Base-by-base conservation (phyloP, 805 yeast species). In the Wickerhamomyces bovis region DNA sequence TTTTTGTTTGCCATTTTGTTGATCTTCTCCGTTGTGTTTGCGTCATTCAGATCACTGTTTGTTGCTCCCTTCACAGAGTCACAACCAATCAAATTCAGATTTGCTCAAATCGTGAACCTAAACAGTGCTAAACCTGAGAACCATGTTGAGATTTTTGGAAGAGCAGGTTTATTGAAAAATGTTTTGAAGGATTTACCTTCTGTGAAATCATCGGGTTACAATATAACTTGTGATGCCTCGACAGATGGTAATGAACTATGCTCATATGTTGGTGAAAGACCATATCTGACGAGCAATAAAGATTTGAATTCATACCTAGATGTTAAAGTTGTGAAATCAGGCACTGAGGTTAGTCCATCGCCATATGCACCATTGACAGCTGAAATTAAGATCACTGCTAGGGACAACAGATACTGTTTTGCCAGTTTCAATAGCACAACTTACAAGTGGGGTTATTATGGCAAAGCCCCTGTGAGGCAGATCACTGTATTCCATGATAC, bases 1-100 rank as follows among this genome's bases (percentile, higher is more conserved):
- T 69, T 76, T 42, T 50, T 77, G 15, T 62, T 80, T 36, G 71
- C 78, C 1, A 21, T 67, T 3, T 56, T 71, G 2, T 61, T 82
- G 20, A 49, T 72, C 0, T 45, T 68, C 11, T 56, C 72, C 2
- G 60, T 75, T 19, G 49, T 73, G 6, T 46, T 70, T 12, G 72
- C 77, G 12, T 57, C 72, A 4, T 50, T 68, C 2, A 48, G 66
- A 10, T 58, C 80, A 19, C 55, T 68, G n/a, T 52, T 69, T 19
- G 62, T 69, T 15, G 61, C 65, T 3, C 85, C 96, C n/a, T 87
- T 83, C 61, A 76, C 81, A 26, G 68, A 70, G 22, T 56, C 65
- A 6, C 69, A 76, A 30, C 96, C 96, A 5, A 61, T 88, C 62
- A 89, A 88, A 61, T 68, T 87, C 47, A 71, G 90, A 52, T 84